These are phyloP conservation scores for Pugionium dolabratum DNA, from an alignment of 345 rosid genomes.

Conservation along the genomic window DNA sequence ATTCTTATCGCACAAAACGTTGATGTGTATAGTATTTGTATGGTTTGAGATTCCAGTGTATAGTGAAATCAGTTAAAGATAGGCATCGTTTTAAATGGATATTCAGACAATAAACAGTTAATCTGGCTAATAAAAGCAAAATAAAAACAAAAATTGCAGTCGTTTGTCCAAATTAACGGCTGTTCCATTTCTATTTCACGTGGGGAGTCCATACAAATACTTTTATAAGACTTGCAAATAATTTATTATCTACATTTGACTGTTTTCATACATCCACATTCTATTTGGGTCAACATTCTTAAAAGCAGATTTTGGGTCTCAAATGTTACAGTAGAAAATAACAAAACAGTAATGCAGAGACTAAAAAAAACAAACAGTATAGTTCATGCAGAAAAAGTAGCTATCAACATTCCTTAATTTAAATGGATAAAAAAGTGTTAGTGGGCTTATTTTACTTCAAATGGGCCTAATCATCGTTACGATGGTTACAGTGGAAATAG, in stretches of 20 bases:
- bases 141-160: conserved; percentile 31
- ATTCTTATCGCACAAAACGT: not conserved
- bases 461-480: not conserved
- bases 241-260: conserved; percentile 22
- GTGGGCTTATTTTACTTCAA: not conserved
- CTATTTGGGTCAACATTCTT: conserved; percentile 4
- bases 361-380: not conserved
- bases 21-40: conserved; percentile 2
- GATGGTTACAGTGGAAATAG: too few species aligned
- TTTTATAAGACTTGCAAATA: not conserved
- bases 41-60: not conserved
- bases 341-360: not conserved
- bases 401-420: not conserved
- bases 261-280: conserved; percentile 33
- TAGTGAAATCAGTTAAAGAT: not conserved
- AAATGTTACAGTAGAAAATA: not conserved
- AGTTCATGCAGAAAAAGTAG: not conserved
- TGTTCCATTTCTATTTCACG: conserved; percentile 28
- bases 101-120: not conserved
- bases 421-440: not conserved
- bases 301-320: conserved; percentile 4
- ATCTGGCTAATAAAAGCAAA: not conserved
- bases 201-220: conserved; percentile 1
- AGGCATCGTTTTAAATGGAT: not conserved
- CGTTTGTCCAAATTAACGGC: conserved; percentile 37